phyloP scores from a whole-genome alignment of 2,329 filamentous ascomycete genomes.

The Phoma sp. region DNA sequence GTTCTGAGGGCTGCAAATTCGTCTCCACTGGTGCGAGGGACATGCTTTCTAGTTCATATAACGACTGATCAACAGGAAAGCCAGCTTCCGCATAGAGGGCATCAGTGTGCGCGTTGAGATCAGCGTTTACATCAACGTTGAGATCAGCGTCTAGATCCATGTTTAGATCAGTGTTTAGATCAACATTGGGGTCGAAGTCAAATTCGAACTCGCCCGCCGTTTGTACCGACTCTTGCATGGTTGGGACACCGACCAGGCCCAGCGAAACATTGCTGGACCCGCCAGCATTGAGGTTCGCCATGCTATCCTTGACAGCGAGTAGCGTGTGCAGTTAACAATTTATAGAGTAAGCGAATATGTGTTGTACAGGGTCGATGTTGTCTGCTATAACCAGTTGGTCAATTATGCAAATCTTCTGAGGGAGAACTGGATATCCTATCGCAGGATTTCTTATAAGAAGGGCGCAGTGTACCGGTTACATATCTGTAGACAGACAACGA shows the following conservation, averaged over 20 bases:
- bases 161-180: background rate
- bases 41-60: background rate
- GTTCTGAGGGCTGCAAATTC: background rate
- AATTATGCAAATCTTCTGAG: background rate
- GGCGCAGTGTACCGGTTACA: constrained; percentile 12
- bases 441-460: background rate
- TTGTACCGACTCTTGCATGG: background rate
- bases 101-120: background rate
- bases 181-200: background rate
- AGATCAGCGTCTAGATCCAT: background rate
- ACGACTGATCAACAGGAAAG: background rate
- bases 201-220: constrained; percentile 1
- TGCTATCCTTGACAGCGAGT: background rate
- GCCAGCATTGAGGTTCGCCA: background rate
- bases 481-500: constrained; percentile 28
- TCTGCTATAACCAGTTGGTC: background rate
- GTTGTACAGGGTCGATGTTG: background rate
- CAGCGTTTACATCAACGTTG: background rate
- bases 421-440: background rate
- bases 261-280: constrained; percentile 3
- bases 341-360: background rate
- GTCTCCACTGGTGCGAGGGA: background rate
- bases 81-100: background rate
- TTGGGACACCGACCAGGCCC: constrained; percentile 11
- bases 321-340: background rate